Base-by-base conservation (phyloP, 2,329 filamentous ascomycete genomes). In the Fusarium brachygibbosum region DNA sequence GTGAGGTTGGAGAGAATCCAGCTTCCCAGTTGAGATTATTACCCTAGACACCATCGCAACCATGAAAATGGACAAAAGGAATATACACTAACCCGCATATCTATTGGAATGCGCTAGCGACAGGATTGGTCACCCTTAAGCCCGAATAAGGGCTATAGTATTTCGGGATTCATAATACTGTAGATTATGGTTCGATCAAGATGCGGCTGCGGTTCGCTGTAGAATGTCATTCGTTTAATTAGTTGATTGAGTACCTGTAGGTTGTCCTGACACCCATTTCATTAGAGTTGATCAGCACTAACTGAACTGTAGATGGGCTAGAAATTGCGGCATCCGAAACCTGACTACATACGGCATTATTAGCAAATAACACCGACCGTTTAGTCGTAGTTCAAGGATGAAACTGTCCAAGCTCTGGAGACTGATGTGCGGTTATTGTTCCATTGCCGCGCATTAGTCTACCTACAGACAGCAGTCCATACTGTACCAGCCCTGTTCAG, bases 341-440 rank as follows among this genome's bases (percentile, higher is more conserved):
- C 40, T 23, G 40, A 40, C 31, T 17, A 17, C 11, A 25, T 48
- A 49, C 61, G 59, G 59, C 44, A 40, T 45, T 58, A 64, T 65
- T 65, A 65, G 29, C 38, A 67, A 67, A 67, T 63, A 40, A 11
- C 21, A 44, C 63, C 55, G 63, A 63, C 29, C 34, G n/a, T 48
- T 42, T 44, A 32, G 61, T 50, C 25, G 34, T 44, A 4, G 19
- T 45, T 51, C 41, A 67, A 31, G 23, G 62, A 52, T 70, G 38
- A 65, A 62, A 65, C 35, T 9, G 41, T 44, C 42, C 46, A 52
- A 52, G 41, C 42, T 57, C 28, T 52, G 45, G 61, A 58, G 35
- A 66, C 41, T 67, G 23, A 25, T 25, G 23, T 25, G 23, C 23
- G 23, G 55, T 40, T 70, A 48, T 62, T 65, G 70, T 57, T 58